phyloP scores from a whole-genome alignment of 1,139 yeast genomes.

The Nematodospora anomalae region DNA sequence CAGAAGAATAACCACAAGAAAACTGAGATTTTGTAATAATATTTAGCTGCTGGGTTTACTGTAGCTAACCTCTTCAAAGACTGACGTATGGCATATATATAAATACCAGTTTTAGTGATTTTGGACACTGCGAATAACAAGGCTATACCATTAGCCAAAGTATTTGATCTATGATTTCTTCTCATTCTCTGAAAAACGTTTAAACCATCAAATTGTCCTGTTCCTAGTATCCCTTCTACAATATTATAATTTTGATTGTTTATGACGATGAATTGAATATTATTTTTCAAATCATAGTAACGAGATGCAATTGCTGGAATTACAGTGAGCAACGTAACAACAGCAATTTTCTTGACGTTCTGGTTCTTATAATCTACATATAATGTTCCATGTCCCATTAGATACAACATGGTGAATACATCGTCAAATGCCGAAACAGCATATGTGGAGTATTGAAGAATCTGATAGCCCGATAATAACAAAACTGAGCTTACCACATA shows the following conservation, averaged over 20 bases:
- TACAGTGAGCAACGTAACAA: constrained; percentile 5
- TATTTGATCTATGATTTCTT: constrained; percentile 3
- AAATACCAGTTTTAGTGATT: constrained; percentile 6
- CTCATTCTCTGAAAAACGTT: constrained; percentile 5
- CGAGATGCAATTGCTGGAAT: constrained; percentile 9
- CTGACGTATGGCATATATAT: constrained; percentile 6
- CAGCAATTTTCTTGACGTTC: constrained; percentile 3
- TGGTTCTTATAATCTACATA: constrained; percentile 1
- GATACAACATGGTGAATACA: constrained; percentile 9
- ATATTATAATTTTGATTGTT: constrained; percentile 9
- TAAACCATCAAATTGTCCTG: constrained; percentile 10
- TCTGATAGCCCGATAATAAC: constrained; percentile 4
- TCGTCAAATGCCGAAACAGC: constrained; percentile 9
- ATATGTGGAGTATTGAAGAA: constrained; percentile 9
- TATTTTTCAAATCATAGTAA: constrained; percentile 11
- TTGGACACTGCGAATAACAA: constrained; percentile 9
- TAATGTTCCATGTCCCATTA: constrained; percentile 12
- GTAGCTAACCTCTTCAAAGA: constrained; percentile 4
- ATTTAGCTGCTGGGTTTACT: constrained; percentile 2
- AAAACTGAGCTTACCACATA: constrained; percentile 2
- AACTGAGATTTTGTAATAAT: constrained; percentile 4
- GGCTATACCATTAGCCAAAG: constrained; percentile 6
- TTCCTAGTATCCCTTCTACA: constrained; percentile 11
- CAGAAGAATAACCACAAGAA: constrained; percentile 12
- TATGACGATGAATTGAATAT: constrained; percentile 5